Evolutionary conservation across 139 green algal genomes (phyloP).

Genomic region (Tetradesmus lagerheimii): DNA sequence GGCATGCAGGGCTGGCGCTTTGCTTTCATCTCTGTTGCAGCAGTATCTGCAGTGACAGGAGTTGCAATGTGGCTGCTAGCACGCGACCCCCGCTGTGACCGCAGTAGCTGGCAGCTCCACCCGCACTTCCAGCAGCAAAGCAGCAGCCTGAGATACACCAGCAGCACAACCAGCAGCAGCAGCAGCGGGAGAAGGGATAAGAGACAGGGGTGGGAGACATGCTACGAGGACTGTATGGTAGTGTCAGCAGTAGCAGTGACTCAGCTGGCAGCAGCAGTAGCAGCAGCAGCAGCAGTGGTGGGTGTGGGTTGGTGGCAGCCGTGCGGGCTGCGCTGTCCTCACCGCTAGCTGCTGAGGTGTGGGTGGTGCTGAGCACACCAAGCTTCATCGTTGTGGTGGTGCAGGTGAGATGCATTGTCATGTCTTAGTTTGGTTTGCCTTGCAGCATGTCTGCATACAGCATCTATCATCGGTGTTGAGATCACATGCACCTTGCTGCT

Average conservation of each 20-base stretch:
- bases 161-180: not conserved
- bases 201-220: not conserved
- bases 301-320: not conserved
- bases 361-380: constrained; percentile 33
- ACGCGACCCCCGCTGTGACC: not conserved
- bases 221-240: not conserved
- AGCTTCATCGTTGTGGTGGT: constrained; percentile 35
- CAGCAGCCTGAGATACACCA: not conserved
- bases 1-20: constrained; percentile 54
- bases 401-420: constrained; percentile 33
- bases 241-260: not conserved
- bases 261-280: not conserved
- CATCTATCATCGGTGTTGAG: too few species aligned
- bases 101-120: constrained; percentile 2
- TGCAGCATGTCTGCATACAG: too few species aligned
- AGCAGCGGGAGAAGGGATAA: not conserved
- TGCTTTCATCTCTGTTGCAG: constrained; percentile 48
- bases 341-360: constrained; percentile 1
- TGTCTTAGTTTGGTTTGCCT: too few species aligned
- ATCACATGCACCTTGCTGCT: too few species aligned
- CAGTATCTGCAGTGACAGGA: constrained; percentile 38
- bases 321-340: not conserved
- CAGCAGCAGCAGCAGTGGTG: not conserved
- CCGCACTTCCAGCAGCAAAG: not conserved
- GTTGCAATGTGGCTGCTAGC: constrained; percentile 27